Evolutionary conservation across 2,329 filamentous ascomycete genomes (phyloP).

Genomic region (Ceratocystis harringtonii): DNA sequence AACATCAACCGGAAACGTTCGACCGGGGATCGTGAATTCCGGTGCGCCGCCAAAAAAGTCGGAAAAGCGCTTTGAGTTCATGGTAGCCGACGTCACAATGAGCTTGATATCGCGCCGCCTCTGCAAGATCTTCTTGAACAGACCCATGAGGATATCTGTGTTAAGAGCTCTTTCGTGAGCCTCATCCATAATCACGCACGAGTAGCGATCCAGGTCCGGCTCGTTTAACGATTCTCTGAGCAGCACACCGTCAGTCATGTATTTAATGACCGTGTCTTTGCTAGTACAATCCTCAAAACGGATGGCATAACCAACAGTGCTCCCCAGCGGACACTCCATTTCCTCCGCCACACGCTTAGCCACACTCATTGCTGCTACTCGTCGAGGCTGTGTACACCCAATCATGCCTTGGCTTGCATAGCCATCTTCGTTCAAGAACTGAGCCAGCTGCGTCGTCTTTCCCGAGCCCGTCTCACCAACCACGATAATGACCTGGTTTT

Average conservation of each 20-base stretch:
- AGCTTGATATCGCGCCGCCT: conserved; percentile 82
- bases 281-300: conserved; percentile 97
- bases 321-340: conserved; percentile 86
- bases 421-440: conserved; percentile 90
- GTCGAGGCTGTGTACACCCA: conserved; percentile 86
- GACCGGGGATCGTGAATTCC: conserved; percentile 88
- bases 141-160: conserved; percentile 90
- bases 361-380: conserved; percentile 97
- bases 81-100: conserved; percentile 94
- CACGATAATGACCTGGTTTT: conserved; percentile 94
- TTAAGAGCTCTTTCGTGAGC: conserved; percentile 93
- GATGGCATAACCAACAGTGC: conserved; percentile 87
- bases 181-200: conserved; percentile 98
- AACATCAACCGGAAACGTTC: conserved; percentile 93
- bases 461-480: conserved; percentile 95
- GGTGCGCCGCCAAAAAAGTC: conserved; percentile 93
- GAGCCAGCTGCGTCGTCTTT: conserved; percentile 93
- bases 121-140: conserved; percentile 93
- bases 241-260: conserved; percentile 96
- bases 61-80: conserved; percentile 94
- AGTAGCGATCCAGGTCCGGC: conserved; percentile 85
- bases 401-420: conserved; percentile 82
- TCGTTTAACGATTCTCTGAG: conserved; percentile 87
- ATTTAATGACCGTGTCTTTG: conserved; percentile 90
- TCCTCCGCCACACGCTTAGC: conserved; percentile 96